phyloP scores from a whole-genome alignment of 805 yeast genomes.

The Hanseniaspora nectarophila region DNA sequence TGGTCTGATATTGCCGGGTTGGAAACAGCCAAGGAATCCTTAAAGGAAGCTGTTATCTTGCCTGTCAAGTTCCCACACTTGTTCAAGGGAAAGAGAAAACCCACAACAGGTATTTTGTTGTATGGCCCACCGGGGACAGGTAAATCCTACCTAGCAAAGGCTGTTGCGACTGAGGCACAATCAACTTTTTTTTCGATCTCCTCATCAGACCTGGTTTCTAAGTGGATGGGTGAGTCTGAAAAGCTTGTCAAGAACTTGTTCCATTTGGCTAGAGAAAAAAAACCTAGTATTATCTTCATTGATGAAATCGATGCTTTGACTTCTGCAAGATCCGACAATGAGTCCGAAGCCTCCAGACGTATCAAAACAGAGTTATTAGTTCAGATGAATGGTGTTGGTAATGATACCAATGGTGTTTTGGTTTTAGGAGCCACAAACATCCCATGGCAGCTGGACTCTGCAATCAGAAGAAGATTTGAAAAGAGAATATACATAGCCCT shows the following conservation, averaged over 20 bases:
- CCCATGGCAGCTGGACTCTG: conserved; percentile 98
- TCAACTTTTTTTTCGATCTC: conserved; percentile 93
- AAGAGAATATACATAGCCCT: conserved; percentile 86
- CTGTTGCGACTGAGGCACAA: conserved; percentile 97
- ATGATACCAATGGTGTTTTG: conserved; percentile 80
- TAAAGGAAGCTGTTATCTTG: conserved; percentile 91
- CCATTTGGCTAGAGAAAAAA: conserved; percentile 90
- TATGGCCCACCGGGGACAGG: conserved; percentile 98
- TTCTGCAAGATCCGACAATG: conserved; percentile 97
- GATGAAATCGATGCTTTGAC: conserved; percentile 97
- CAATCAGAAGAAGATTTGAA: conserved; percentile 92
- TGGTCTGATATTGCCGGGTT: conserved; percentile 97
- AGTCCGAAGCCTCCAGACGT: conserved; percentile 89
- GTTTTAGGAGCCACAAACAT: conserved; percentile 96
- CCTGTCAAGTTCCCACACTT: conserved; percentile 95
- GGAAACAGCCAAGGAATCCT: conserved; percentile 88
- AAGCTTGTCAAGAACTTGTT: conserved; percentile 89
- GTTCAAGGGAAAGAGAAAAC: conserved; percentile 88
- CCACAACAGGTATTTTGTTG: conserved; percentile 76
- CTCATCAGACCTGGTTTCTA: conserved; percentile 90
- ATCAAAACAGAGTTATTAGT: conserved; percentile 91
- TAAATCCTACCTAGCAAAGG: conserved; percentile 91
- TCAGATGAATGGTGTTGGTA: conserved; percentile 98
- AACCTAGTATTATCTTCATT: conserved; percentile 89
- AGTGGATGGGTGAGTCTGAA: conserved; percentile 99